A percentile compares a stretch with the other conserved stretches of the same genome.
These are phyloP conservation scores for Rhodotorula sp. DNA, from an alignment of 1,284 basidiomycete species.

Conservation along the genomic window DNA sequence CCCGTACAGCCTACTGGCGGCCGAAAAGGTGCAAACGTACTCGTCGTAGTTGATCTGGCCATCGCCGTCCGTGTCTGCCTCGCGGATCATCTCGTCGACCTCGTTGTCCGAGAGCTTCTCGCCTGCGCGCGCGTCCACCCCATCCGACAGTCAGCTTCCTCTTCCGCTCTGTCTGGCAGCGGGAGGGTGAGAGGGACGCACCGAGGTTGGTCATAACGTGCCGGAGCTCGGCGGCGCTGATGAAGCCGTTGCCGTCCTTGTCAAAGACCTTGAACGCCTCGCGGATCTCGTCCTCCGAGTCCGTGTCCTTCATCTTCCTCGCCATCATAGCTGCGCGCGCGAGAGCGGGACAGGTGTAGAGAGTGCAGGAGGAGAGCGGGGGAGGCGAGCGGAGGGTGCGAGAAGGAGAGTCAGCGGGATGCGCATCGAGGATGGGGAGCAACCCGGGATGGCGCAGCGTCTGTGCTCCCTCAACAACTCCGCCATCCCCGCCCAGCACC, in stretches of 20 bases:
- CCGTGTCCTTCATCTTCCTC: conserved; percentile 91
- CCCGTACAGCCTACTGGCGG: no score
- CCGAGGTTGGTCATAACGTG: conserved; percentile 93
- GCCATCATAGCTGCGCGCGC: conserved; percentile 81
- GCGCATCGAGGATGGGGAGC: no score
- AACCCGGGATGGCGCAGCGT: no score
- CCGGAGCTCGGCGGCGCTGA: conserved; percentile 67
- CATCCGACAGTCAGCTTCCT: no score
- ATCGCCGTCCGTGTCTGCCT: conserved; percentile 94
- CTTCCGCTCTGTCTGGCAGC: not conserved
- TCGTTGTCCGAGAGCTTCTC: conserved; percentile 91
- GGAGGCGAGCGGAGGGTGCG: not conserved
- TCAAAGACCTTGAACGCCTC: conserved; percentile 70
- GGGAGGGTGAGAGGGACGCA: conserved; percentile 22
- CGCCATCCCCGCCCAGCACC: not conserved
- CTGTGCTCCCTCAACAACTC: not conserved
- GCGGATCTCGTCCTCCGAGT: conserved; percentile 69
- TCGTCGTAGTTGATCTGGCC: conserved; percentile 66
- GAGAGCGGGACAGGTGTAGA: no score
- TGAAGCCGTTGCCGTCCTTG: conserved; percentile 63
- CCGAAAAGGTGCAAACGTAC: not conserved
- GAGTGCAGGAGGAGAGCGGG: not conserved
- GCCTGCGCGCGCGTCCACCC: conserved; percentile 32
- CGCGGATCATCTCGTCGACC: conserved; percentile 98
- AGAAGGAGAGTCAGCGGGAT: not conserved